Evolutionary conservation across 768 basidiomycete genomes (phyloP).

Genomic region (Boletus pseudopeckii): DNA sequence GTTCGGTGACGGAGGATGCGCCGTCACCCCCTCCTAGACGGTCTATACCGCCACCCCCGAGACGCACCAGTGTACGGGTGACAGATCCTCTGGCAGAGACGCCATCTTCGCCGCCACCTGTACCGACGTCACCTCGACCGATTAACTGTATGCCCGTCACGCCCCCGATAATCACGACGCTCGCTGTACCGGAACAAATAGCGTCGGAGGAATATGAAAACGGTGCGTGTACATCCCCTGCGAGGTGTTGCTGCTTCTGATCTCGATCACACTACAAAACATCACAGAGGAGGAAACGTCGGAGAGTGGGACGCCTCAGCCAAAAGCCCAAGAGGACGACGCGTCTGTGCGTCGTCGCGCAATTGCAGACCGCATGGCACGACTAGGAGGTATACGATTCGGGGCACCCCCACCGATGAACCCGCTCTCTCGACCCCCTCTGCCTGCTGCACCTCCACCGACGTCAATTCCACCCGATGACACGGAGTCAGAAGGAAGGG

Average conservation of each 20-base stretch:
- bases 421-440: constrained; percentile 36
- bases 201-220: constrained; percentile 1
- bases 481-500: constrained; percentile 15
- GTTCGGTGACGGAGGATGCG: constrained; percentile 10
- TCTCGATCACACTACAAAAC: not conserved
- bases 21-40: constrained; percentile 13
- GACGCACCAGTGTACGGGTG: constrained; percentile 23
- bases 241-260: not conserved
- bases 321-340: constrained; percentile 36
- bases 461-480: constrained; percentile 31
- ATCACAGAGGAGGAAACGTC: constrained; percentile 13
- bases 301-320: constrained; percentile 6
- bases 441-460: constrained; percentile 36
- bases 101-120: constrained; percentile 20
- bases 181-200: constrained; percentile 10
- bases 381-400: constrained; percentile 80
- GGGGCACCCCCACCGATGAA: constrained; percentile 56
- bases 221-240: constrained; percentile 2
- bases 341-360: constrained; percentile 59
- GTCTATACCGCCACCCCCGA: constrained; percentile 21
- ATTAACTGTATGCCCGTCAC: constrained; percentile 12
- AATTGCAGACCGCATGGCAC: constrained; percentile 94
- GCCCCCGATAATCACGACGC: constrained; percentile 25
- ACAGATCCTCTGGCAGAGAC: constrained; percentile 5
- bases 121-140: constrained; percentile 17